Evolutionary conservation across 352 stramenopile genomes (phyloP).

Genomic region (Pythium scleroteichum): DNA sequence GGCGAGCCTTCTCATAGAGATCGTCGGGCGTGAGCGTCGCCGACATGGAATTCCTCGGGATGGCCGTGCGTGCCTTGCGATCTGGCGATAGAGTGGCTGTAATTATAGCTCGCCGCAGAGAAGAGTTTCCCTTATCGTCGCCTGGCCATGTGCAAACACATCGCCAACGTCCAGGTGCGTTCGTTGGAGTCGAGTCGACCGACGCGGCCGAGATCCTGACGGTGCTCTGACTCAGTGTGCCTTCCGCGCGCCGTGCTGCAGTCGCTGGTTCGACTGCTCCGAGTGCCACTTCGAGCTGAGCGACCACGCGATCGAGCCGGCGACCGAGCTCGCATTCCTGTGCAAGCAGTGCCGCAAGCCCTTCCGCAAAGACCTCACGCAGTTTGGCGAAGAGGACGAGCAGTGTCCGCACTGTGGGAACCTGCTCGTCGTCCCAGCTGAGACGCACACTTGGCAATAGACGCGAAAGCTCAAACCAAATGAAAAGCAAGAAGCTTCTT

Average conservation of each 20-base stretch:
- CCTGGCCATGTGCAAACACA: constrained; percentile 48
- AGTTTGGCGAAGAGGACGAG: constrained; percentile 56
- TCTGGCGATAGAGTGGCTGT: too few relatives aligned
- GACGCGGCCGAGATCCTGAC: neutral
- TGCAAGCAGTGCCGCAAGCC: constrained; percentile 68
- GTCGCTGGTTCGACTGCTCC: constrained; percentile 78
- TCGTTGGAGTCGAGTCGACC: too few relatives aligned
- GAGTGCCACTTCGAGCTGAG: constrained; percentile 74
- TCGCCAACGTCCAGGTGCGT: constrained; percentile 40
- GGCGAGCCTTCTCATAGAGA: constrained; percentile 41
- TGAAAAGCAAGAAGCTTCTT: too few relatives aligned
- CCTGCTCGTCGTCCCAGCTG: constrained; percentile 36
- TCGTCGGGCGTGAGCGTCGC: constrained; percentile 42
- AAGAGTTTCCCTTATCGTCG: too few relatives aligned
- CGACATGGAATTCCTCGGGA: too few relatives aligned
- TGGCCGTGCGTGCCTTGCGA: too few relatives aligned
- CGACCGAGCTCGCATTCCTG: constrained; percentile 56
- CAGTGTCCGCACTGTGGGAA: constrained; percentile 67
- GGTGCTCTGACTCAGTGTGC: constrained; percentile 35
- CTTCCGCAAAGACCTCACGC: constrained; percentile 63
- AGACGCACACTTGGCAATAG: too few relatives aligned
- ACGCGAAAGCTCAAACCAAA: constrained; percentile 1
- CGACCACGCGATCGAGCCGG: constrained; percentile 46
- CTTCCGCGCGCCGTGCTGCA: constrained; percentile 70
- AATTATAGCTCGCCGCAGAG: too few relatives aligned